phyloP scores from a whole-genome alignment of 257 asterid genomes.

The Nicotiana paniculata region DNA sequence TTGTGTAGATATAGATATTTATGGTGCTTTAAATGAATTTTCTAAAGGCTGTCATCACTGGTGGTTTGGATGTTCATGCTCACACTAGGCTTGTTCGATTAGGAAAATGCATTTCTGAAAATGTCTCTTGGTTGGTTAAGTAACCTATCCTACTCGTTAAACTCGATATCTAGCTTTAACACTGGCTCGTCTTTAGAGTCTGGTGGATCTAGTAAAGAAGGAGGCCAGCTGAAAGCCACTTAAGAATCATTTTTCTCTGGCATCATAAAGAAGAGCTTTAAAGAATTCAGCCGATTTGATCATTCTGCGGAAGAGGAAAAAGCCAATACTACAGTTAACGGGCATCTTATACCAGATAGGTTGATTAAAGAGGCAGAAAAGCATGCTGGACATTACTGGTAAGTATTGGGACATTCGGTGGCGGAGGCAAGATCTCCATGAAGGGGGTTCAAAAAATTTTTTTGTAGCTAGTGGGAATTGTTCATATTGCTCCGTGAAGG shows the following conservation, averaged over 20 bases:
- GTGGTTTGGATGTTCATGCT: background rate
- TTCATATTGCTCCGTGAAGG: too few species aligned
- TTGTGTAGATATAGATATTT: background rate
- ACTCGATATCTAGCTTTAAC: background rate
- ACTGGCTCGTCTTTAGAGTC: constrained; percentile 80
- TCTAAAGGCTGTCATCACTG: background rate
- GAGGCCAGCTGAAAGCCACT: constrained; percentile 32
- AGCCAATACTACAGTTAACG: constrained; percentile 59
- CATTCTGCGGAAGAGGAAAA: constrained; percentile 30
- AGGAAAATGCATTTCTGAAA: background rate
- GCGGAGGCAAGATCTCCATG: too few species aligned
- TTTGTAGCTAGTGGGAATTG: too few species aligned
- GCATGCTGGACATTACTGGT: constrained; percentile 90
- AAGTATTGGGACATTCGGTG: background rate
- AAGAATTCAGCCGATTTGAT: constrained; percentile 28
- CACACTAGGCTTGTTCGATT: background rate
- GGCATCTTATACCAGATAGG: constrained; percentile 49
- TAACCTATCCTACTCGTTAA: background rate
- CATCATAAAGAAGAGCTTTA: constrained; percentile 39
- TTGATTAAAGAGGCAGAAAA: constrained; percentile 66
- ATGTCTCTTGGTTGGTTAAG: background rate
- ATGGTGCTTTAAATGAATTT: background rate
- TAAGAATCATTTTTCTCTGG: constrained; percentile 49
- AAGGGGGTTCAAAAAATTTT: too few species aligned
- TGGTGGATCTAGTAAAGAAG: constrained; percentile 45